phyloP scores from a whole-genome alignment of 2,329 filamentous ascomycete species.

The Ophiosphaerella narmari region DNA sequence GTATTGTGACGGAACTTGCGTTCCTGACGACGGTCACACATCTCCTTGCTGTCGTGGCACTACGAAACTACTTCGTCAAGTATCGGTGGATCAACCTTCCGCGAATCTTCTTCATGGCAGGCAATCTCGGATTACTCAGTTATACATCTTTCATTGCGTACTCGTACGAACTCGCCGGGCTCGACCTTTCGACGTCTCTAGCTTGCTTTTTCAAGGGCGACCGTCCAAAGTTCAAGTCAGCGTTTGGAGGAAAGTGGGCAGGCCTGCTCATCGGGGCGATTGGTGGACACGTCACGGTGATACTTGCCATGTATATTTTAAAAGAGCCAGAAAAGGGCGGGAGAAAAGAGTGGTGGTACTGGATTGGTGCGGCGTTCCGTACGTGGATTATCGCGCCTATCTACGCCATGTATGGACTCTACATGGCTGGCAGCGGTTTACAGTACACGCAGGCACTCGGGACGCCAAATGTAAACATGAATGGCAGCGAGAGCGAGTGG shows the following conservation, averaged over 20 bases:
- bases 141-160: constrained; percentile 40
- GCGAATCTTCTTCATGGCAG: constrained; percentile 39
- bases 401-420: constrained; percentile 36
- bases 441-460: constrained; percentile 34
- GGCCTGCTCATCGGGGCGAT: constrained; percentile 34
- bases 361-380: constrained; percentile 27
- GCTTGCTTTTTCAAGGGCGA: constrained; percentile 35
- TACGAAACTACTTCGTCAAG: constrained; percentile 39
- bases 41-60: constrained; percentile 31
- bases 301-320: constrained; percentile 37
- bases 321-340: constrained; percentile 13
- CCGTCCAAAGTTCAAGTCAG: constrained; percentile 22
- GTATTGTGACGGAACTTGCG: constrained; percentile 33
- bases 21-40: constrained; percentile 40
- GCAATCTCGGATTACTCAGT: constrained; percentile 32
- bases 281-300: constrained; percentile 34
- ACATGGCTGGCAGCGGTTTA: constrained; percentile 28
- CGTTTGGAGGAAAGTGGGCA: constrained; percentile 36
- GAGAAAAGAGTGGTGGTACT: constrained; percentile 24
- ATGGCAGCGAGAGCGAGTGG: constrained; percentile 32
- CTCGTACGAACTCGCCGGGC: constrained; percentile 29
- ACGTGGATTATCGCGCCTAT: constrained; percentile 39
- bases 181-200: constrained; percentile 25
- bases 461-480: constrained; percentile 21
- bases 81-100: constrained; percentile 40